phyloP scores from a whole-genome alignment of 2,329 filamentous ascomycete species.

The Pseudocercospora vitis region DNA sequence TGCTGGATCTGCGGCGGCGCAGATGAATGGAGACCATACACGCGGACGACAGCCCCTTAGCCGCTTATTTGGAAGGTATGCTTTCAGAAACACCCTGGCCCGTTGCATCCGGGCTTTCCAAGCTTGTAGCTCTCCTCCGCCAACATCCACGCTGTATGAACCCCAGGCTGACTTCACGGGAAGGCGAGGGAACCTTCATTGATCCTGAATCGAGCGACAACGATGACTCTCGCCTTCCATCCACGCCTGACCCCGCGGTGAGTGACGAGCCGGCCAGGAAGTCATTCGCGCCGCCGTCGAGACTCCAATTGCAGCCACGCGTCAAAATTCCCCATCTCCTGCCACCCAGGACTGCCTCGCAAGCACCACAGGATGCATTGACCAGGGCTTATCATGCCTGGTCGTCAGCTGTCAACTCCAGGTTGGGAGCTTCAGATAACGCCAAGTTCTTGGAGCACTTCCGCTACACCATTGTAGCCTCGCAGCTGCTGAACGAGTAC shows the following conservation, averaged over 20 bases:
- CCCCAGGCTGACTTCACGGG: slow-evolving; percentile 9
- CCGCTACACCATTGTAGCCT: slow-evolving; percentile 88
- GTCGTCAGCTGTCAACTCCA: slow-evolving; percentile 65
- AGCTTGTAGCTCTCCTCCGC: slow-evolving; percentile 1
- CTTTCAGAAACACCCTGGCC: neutral
- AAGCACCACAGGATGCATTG: slow-evolving; percentile 30
- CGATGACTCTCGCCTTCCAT: slow-evolving; percentile 12
- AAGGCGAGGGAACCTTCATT: slow-evolving; percentile 37
- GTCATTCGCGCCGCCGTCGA: slow-evolving; percentile 40
- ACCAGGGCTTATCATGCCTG: slow-evolving; percentile 48
- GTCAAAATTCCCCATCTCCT: slow-evolving; percentile 22
- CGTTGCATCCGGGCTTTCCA: neutral
- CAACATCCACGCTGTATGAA: slow-evolving; percentile 9
- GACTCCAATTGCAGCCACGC: slow-evolving; percentile 18
- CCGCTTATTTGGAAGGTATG: slow-evolving; percentile 84
- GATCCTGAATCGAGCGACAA: slow-evolving; percentile 22
- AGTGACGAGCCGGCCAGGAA: slow-evolving; percentile 12
- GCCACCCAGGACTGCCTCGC: slow-evolving; percentile 6
- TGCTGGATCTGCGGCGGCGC: slow-evolving; percentile 1
- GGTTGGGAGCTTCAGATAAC: slow-evolving; percentile 75
- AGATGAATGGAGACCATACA: slow-evolving; percentile 79
- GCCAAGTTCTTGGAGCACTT: slow-evolving; percentile 87
- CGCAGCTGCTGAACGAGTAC: slow-evolving; percentile 77
- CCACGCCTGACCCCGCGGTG: slow-evolving; percentile 7
- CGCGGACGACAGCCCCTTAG: slow-evolving; percentile 82